Percentiles rank a stretch among this genome's conserved stretches.
Evolutionary conservation across 257 asterid genomes (phyloP).

Genomic region (Schizonepeta tenuifolia): DNA sequence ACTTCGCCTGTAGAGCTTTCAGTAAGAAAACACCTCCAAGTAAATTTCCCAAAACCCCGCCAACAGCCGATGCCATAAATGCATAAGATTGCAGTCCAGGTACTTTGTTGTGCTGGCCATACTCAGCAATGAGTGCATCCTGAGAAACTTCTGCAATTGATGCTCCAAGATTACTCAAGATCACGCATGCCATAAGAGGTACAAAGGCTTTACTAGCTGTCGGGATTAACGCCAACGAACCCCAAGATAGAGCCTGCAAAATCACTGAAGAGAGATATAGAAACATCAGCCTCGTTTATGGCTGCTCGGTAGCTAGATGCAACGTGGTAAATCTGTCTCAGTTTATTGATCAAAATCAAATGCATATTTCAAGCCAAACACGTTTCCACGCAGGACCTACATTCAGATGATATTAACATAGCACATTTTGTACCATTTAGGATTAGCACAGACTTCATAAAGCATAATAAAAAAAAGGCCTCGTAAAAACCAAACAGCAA

Average conservation of each 20-base stretch:
- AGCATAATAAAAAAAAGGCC: neutral
- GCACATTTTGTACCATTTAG: too few relatives aligned
- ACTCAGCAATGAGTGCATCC: slow-evolving; percentile 86
- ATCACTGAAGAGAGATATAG: slow-evolving; percentile 49
- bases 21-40: slow-evolving; percentile 72
- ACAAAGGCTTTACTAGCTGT: slow-evolving; percentile 62
- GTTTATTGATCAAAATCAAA: neutral
- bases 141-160: slow-evolving; percentile 84
- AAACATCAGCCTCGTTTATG: slow-evolving; percentile 30
- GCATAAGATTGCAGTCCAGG: slow-evolving; percentile 86
- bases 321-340: neutral
- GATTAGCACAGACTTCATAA: neutral
- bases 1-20: slow-evolving; percentile 56
- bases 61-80: slow-evolving; percentile 75
- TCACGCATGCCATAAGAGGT: slow-evolving; percentile 65
- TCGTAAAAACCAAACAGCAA: neutral
- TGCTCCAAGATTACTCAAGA: slow-evolving; percentile 78
- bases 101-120: slow-evolving; percentile 63
- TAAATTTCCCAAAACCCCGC: slow-evolving; percentile 82
- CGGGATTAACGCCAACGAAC: slow-evolving; percentile 68
- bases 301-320: neutral
- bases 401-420: neutral
- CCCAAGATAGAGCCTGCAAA: slow-evolving; percentile 86
- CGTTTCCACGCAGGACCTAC: neutral
- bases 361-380: neutral